A percentile compares a stretch with the other conserved stretches of the same genome.
Evolutionary conservation across 2,329 filamentous ascomycete species (phyloP).

Genomic region (Polytolypa hystricis): DNA sequence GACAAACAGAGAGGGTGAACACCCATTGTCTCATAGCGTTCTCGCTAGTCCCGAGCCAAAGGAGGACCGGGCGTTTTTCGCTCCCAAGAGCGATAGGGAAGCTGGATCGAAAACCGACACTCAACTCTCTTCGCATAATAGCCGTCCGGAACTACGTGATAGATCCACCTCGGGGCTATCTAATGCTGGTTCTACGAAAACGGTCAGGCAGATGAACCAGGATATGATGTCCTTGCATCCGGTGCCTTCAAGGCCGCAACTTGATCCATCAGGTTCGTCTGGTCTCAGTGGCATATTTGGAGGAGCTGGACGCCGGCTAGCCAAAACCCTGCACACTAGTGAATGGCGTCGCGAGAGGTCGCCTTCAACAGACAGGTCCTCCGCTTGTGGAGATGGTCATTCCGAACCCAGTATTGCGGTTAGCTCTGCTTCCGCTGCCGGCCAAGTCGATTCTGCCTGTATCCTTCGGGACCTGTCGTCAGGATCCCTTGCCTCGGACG

Average conservation of each 20-base stretch:
- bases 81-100: conserved; percentile 9
- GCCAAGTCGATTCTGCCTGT: conserved; percentile 31
- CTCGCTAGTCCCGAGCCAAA: conserved; percentile 53
- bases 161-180: conserved; percentile 34
- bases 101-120: conserved; percentile 6
- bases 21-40: conserved; percentile 65
- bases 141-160: conserved; percentile 29
- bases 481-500: conserved; percentile 1
- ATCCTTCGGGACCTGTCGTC: conserved; percentile 20
- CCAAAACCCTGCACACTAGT: conserved; percentile 23
- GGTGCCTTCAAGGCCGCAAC: conserved; percentile 15
- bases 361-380: conserved; percentile 24
- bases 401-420: conserved; percentile 34
- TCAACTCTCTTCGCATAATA: conserved; percentile 16
- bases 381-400: conserved; percentile 25
- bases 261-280: conserved; percentile 19
- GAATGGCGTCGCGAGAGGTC: conserved; percentile 28
- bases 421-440: conserved; percentile 33
- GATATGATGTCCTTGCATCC: no score
- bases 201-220: conserved; percentile 27
- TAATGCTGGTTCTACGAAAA: conserved; percentile 37
- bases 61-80: conserved; percentile 30
- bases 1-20: conserved; percentile 46
- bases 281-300: conserved; percentile 30
- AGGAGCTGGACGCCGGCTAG: conserved; percentile 28